Evolutionary conservation across 1,139 yeast species (phyloP), one percentile per base, ranked within the genome.

Genomic region (Hyphopichia fennica): DNA sequence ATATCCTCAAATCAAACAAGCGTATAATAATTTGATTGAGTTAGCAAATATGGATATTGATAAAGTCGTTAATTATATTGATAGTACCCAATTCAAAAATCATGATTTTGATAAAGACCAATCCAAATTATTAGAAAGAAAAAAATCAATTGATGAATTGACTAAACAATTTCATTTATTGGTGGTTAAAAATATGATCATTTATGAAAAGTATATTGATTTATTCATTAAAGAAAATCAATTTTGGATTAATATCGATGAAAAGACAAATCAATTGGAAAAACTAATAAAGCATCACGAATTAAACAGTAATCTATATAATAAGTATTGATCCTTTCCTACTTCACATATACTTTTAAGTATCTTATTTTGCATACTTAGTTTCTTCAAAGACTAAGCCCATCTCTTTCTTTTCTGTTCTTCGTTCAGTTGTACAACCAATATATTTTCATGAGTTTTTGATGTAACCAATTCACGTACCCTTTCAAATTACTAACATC

Each of bases 181-280:
- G 25, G 55, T 60, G 15, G 47, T 62, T 11, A 67, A 67, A 44
- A 63, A 56, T 38, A 57, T 68, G 57, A 44, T 62, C 16, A 56
- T 68, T 8, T 50, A 56, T 14, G 72, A 68, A 41, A 56, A 55
- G 44, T 66, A 60, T 43, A 47, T 59, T 3, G 47, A 47, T 5
- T 33, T 58, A 34, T 44, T 60, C 20, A 35, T 53, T n/a, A 41
- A 45, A 18, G 65, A 66, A 43, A 62, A 65, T 40, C 45, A 50
- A 20, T 62, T 57, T 39, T 65, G 72, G 71, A 32, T 57, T 9
- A 47, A 50, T 2, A 43, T 52, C 6, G 55, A 55, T 27, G 48
- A 50, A 18, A 46, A 44, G 34, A 34, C 63, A 20, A 34, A 39
- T 11, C 25, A 34, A 9, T 37, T 60, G 25, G 45, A 46, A 16